Evolutionary conservation across 1,139 yeast genomes (phyloP).

Genomic region (Geotrichum klebahnii): DNA sequence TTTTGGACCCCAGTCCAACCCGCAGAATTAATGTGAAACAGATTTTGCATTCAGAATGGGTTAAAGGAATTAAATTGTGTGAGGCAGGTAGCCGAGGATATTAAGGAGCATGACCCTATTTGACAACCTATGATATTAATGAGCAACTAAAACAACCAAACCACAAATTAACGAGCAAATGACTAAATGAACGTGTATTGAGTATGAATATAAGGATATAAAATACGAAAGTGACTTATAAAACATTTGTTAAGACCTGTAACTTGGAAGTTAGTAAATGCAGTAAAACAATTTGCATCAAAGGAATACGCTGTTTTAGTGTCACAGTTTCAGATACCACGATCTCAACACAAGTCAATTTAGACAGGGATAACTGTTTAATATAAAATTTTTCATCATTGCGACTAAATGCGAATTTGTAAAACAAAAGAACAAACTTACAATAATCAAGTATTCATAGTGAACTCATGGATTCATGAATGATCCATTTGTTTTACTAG

Average conservation of each 20-base stretch:
- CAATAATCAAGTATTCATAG: too few relatives aligned
- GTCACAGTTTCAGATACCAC: slow-evolving; percentile 9
- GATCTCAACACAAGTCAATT: slow-evolving; percentile 15
- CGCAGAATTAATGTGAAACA: slow-evolving; percentile 87
- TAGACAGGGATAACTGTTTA: slow-evolving; percentile 18
- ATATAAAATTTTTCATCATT: slow-evolving; percentile 10
- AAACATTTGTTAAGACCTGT: too few relatives aligned
- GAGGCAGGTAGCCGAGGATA: slow-evolving; percentile 52
- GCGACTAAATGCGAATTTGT: neutral
- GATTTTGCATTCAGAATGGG: slow-evolving; percentile 91
- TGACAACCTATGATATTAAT: neutral
- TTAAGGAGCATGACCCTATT: slow-evolving; percentile 11
- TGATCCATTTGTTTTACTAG: neutral
- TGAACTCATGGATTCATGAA: too few relatives aligned
- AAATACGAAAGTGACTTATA: neutral
- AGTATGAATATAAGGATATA: neutral
- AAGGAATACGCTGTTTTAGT: too few relatives aligned
- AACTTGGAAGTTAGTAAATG: too few relatives aligned
- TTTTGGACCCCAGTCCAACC: slow-evolving; percentile 80
- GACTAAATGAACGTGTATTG: too few relatives aligned
- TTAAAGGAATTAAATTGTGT: slow-evolving; percentile 77
- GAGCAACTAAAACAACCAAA: neutral
- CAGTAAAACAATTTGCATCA: too few relatives aligned
- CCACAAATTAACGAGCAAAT: neutral
- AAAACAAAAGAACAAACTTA: neutral